A percentile compares a stretch with the other conserved stretches of the same genome.
Conservation (phyloP, 257 asterid species). For the Solanum ahanhuiri region DNA sequence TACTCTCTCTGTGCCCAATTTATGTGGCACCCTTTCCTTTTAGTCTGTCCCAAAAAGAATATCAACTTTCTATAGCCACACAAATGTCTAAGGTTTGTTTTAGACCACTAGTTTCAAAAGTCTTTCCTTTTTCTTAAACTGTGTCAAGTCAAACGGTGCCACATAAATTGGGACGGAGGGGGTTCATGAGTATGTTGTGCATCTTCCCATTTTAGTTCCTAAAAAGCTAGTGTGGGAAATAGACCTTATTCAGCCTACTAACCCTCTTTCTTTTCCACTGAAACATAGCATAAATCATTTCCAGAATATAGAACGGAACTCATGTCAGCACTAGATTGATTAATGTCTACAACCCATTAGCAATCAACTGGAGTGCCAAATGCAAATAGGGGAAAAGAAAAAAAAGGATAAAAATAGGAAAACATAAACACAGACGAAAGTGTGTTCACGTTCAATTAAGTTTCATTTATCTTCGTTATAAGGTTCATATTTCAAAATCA, state of each 20-base stretch:
- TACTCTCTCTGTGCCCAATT: neutral
- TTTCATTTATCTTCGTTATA: neutral
- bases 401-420: neutral
- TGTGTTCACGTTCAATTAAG: neutral
- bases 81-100: neutral
- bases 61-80: neutral
- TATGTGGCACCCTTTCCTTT: neutral
- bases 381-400: neutral
- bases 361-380: neutral
- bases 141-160: neutral
- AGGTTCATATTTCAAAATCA: neutral
- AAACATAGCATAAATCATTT: neutral
- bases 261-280: neutral
- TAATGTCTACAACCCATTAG: neutral
- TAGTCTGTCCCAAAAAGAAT: neutral
- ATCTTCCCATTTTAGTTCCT: neutral
- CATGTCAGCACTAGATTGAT: neutral
- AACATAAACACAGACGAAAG: neutral
- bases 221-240: neutral
- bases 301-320: neutral
- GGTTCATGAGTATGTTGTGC: neutral
- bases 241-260: neutral
- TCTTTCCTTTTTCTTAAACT: neutral
- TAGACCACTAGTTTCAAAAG: neutral
- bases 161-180: neutral